Conservation (phyloP, 106 monocot genomes). For the Dioscorea dumetorum region DNA sequence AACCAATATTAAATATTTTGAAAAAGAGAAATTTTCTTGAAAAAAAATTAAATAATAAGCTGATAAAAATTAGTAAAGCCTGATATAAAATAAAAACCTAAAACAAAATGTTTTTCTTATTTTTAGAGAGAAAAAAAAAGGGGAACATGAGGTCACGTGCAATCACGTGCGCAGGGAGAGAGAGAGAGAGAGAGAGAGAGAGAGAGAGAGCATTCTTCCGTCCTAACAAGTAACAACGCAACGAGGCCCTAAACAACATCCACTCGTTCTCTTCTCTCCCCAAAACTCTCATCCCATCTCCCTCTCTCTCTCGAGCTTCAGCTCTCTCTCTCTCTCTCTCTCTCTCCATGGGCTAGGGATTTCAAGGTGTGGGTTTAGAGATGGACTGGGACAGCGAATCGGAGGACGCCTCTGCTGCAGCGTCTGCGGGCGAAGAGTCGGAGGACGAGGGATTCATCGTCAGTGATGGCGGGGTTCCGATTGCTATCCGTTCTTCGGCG, state of each 20-base stretch:
- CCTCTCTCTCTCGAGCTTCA: not conserved
- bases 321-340: not conserved
- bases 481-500: conserved; percentile 34
- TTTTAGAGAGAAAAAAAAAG: too few relatives aligned
- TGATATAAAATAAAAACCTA: too few relatives aligned
- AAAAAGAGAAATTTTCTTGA: too few relatives aligned
- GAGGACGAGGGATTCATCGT: conserved; percentile 36
- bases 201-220: not conserved
- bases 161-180: not conserved
- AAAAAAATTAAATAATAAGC: too few relatives aligned
- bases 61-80: too few relatives aligned
- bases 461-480: conserved; percentile 21
- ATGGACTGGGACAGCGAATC: conserved; percentile 33
- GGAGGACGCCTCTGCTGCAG: conserved; percentile 1
- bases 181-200: too few relatives aligned
- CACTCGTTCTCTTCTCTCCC: not conserved
- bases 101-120: too few relatives aligned
- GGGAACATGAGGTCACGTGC: not conserved
- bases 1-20: too few relatives aligned
- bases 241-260: not conserved
- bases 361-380: not conserved
- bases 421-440: not conserved
- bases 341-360: not conserved
- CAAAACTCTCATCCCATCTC: not conserved
- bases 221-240: not conserved